Percentiles rank a stretch among this genome's conserved stretches.
Conservation (phyloP, 768 basidiomycete genomes). For the Calocybe cyanea region DNA sequence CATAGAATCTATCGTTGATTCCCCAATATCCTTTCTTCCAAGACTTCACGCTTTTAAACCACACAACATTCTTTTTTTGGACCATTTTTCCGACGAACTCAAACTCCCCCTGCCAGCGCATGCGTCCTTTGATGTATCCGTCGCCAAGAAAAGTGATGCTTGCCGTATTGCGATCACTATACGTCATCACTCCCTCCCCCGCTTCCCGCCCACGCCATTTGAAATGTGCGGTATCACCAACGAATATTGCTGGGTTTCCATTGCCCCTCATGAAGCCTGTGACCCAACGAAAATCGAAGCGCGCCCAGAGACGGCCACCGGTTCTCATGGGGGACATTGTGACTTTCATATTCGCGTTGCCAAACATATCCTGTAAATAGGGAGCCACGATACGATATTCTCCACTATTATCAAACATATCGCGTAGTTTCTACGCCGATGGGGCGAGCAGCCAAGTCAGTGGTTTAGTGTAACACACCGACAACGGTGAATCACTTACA, state of each 20-base stretch:
- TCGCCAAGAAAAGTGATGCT: slow-evolving; percentile 20
- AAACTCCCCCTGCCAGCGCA: slow-evolving; percentile 16
- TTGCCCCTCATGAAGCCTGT: slow-evolving; percentile 21
- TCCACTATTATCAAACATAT: slow-evolving; percentile 1
- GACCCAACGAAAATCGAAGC: slow-evolving; percentile 22
- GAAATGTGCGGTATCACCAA: slow-evolving; percentile 13
- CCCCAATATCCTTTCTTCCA: slow-evolving; percentile 21
- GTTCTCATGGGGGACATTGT: slow-evolving; percentile 22
- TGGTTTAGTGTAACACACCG: too few species aligned
- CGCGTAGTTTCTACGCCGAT: slow-evolving; percentile 1
- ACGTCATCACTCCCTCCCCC: slow-evolving; percentile 15
- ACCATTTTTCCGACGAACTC: slow-evolving; percentile 18
- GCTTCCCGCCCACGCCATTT: slow-evolving; percentile 21
- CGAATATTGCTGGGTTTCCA: slow-evolving; percentile 6
- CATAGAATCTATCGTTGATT: slow-evolving; percentile 16
- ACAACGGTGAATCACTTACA: too few species aligned
- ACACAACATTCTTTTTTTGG: slow-evolving; percentile 5
- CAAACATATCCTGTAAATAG: slow-evolving; percentile 16
- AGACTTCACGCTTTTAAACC: slow-evolving; percentile 8
- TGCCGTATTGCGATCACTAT: slow-evolving; percentile 14
- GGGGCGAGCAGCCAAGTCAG: background rate
- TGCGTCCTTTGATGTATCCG: slow-evolving; percentile 18
- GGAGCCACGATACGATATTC: slow-evolving; percentile 18
- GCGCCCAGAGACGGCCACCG: slow-evolving; percentile 22
- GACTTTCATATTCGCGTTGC: slow-evolving; percentile 11